Percentiles rank a stretch among this genome's conserved stretches.
Evolutionary conservation across 2,329 filamentous ascomycete genomes (phyloP).

Genomic region (Dothideomycetes sp.): DNA sequence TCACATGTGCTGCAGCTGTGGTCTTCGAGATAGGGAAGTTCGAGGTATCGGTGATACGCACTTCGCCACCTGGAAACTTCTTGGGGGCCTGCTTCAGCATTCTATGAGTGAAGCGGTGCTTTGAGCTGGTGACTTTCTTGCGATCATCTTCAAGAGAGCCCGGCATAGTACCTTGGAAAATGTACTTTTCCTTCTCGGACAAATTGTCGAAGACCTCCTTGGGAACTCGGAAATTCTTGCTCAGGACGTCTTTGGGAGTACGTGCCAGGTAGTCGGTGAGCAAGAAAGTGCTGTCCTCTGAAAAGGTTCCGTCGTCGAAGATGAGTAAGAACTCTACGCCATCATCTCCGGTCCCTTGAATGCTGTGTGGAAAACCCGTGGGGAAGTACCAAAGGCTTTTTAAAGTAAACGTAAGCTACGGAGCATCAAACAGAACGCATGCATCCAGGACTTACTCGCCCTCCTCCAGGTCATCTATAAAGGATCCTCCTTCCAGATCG

Average conservation of each 20-base stretch:
- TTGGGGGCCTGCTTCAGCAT: constrained; percentile 62
- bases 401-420: too few relatives aligned
- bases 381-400: constrained; percentile 78
- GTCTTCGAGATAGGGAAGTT: constrained; percentile 68
- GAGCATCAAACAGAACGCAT: too few relatives aligned
- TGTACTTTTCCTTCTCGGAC: constrained; percentile 61
- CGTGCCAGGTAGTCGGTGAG: constrained; percentile 63
- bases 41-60: constrained; percentile 65
- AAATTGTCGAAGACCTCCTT: constrained; percentile 62
- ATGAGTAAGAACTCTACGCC: constrained; percentile 57
- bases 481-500: constrained; percentile 66
- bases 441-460: too few relatives aligned
- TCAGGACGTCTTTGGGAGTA: constrained; percentile 61
- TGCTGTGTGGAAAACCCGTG: constrained; percentile 64
- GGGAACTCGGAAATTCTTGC: constrained; percentile 66
- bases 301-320: constrained; percentile 52
- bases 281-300: constrained; percentile 60
- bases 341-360: constrained; percentile 54
- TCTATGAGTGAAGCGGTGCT: constrained; percentile 59
- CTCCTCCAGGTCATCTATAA: constrained; percentile 65
- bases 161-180: constrained; percentile 61
- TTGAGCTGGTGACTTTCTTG: constrained; percentile 56
- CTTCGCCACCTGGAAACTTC: constrained; percentile 57
- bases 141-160: constrained; percentile 57
- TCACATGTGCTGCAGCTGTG: constrained; percentile 62